Conservation (phyloP, 2,329 filamentous ascomycete genomes). For the Lecanicillium sp. region DNA sequence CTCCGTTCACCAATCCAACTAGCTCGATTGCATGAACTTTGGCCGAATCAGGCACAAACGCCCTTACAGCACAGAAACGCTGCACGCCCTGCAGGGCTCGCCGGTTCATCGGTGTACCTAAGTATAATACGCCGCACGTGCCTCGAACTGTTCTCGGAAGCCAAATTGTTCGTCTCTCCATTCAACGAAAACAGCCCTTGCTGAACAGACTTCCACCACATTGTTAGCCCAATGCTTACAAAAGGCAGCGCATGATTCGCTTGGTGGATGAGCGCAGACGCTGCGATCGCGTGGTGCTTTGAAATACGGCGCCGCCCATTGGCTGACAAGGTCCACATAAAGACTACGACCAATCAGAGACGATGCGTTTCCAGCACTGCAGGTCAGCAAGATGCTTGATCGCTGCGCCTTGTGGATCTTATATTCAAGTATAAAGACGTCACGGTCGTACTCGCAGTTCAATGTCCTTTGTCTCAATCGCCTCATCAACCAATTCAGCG, state of each 20-base stretch:
- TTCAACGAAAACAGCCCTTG: no score
- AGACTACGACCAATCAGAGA: conserved; percentile 4
- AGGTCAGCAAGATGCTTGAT: conserved; percentile 7
- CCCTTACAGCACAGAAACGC: no score
- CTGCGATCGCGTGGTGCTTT: conserved; percentile 9
- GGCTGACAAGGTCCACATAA: neutral
- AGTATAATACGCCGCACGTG: no score
- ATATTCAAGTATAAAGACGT: conserved; percentile 13
- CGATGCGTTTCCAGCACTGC: neutral
- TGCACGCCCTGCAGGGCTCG: no score
- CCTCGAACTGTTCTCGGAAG: no score
- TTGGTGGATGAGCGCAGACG: neutral
- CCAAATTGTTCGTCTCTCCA: no score
- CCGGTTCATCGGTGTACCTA: no score
- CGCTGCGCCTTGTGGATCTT: conserved; percentile 4
- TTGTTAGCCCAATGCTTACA: neutral
- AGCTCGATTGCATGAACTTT: no score
- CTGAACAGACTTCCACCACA: no score
- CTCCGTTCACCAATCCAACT: no score
- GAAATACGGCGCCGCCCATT: neutral
- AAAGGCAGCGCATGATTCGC: conserved; percentile 5
- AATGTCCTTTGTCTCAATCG: neutral
- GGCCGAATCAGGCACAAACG: no score
- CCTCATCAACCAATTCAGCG: neutral
- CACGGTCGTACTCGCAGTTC: conserved; percentile 1